These are phyloP conservation scores for Ceratocystis diversiconidia DNA, from an alignment of 2,329 filamentous ascomycete species.

Conservation along the genomic window DNA sequence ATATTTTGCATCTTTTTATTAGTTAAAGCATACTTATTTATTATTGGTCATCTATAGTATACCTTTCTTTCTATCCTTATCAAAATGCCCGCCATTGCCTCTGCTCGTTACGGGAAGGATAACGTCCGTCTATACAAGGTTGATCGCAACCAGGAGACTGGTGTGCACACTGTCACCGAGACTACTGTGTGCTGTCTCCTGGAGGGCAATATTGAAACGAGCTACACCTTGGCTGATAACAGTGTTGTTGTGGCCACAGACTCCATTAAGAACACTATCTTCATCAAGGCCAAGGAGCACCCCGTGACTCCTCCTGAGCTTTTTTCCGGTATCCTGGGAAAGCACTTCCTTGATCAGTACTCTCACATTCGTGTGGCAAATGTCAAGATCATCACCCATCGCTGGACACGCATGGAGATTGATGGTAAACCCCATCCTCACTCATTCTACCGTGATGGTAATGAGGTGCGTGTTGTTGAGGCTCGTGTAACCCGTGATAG, in stretches of 20 bases:
- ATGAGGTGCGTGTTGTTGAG: constrained; percentile 74
- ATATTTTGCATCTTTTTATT: not conserved
- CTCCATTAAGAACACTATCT: constrained; percentile 94
- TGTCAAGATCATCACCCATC: constrained; percentile 67
- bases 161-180: constrained; percentile 74
- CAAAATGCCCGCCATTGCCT: constrained; percentile 41
- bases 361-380: constrained; percentile 75
- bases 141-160: constrained; percentile 59
- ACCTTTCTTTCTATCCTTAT: not conserved
- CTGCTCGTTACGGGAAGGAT: constrained; percentile 81
- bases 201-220: constrained; percentile 79
- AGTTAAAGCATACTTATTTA: not conserved
- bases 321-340: constrained; percentile 69
- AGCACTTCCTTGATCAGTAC: constrained; percentile 82
- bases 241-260: constrained; percentile 90
- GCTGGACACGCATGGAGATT: constrained; percentile 79
- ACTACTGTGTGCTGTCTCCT: constrained; percentile 90
- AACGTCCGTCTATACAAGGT: constrained; percentile 98
- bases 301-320: constrained; percentile 87
- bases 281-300: constrained; percentile 87
- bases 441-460: constrained; percentile 81
- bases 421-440: constrained; percentile 88
- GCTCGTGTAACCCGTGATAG: constrained; percentile 54
- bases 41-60: not conserved
- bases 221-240: constrained; percentile 90